Percentiles rank a stretch among this genome's conserved stretches.
Evolutionary conservation across 2,329 filamentous ascomycete species (phyloP).

Genomic region (Pseudocercospora fijiensis): DNA sequence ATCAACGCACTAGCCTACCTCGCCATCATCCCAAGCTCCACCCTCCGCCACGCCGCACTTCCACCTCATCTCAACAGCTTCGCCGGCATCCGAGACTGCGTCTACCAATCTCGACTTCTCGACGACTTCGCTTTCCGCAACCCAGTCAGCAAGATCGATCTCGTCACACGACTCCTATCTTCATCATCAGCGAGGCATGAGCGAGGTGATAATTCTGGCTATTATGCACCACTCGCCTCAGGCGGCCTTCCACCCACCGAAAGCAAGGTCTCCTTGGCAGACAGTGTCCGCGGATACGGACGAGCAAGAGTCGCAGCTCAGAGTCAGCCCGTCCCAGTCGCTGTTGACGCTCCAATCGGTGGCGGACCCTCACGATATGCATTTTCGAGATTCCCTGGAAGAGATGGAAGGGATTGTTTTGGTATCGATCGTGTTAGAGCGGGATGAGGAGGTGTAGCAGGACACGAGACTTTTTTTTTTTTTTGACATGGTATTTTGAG

Average conservation of each 20-base stretch:
- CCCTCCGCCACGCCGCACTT: slow-evolving; percentile 55
- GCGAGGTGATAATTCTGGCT: slow-evolving; percentile 42
- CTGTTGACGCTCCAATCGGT: not conserved
- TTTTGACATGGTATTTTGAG: not conserved
- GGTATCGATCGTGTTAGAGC: slow-evolving; percentile 56
- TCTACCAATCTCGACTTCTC: slow-evolving; percentile 70
- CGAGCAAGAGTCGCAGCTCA: slow-evolving; percentile 26
- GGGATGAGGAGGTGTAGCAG: not conserved
- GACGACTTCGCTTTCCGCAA: slow-evolving; percentile 71
- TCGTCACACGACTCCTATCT: slow-evolving; percentile 67
- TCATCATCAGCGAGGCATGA: slow-evolving; percentile 43
- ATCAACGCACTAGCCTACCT: slow-evolving; percentile 67
- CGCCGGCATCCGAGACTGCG: slow-evolving; percentile 74
- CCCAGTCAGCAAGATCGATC: slow-evolving; percentile 64
- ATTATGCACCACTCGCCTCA: slow-evolving; percentile 28
- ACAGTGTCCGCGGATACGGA: slow-evolving; percentile 37
- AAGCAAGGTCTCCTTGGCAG: slow-evolving; percentile 35
- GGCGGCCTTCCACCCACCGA: slow-evolving; percentile 19
- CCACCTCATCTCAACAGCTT: slow-evolving; percentile 60
- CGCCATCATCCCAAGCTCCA: slow-evolving; percentile 64
- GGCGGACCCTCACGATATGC: slow-evolving; percentile 47
- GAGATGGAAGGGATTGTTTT: slow-evolving; percentile 60
- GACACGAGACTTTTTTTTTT: not conserved
- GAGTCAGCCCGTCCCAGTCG: not conserved
- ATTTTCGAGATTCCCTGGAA: slow-evolving; percentile 58